phyloP scores from a whole-genome alignment of 331 rosid genomes.

The Ulmus americana region DNA sequence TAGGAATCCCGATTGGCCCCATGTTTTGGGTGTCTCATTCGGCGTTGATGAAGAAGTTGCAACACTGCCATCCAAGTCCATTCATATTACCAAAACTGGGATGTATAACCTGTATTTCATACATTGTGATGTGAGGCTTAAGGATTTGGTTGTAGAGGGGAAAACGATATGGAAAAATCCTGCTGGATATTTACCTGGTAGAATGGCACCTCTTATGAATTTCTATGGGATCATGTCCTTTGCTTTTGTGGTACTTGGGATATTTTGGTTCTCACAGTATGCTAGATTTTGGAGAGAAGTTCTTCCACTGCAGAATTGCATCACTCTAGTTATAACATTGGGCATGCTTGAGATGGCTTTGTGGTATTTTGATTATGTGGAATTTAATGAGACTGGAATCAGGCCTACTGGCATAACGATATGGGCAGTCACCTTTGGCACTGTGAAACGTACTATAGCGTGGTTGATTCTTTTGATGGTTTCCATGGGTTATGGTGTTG shows the following conservation, averaged over 20 bases:
- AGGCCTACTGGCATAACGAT: slow-evolving; percentile 89
- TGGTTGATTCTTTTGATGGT: slow-evolving; percentile 77
- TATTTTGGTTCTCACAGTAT: slow-evolving; percentile 93
- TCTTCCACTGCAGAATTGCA: slow-evolving; percentile 86
- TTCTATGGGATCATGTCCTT: slow-evolving; percentile 88
- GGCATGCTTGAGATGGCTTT: slow-evolving; percentile 98
- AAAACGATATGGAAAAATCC: slow-evolving; percentile 92
- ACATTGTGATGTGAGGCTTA: slow-evolving; percentile 76
- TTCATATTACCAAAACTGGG: slow-evolving; percentile 69
- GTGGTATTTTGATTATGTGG: slow-evolving; percentile 90
- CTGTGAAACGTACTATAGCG: slow-evolving; percentile 75
- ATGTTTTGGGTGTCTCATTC: slow-evolving; percentile 58
- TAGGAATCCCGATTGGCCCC: slow-evolving; percentile 74
- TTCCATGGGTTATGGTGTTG: slow-evolving; percentile 95
- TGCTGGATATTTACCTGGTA: slow-evolving; percentile 80
- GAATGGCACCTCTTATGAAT: slow-evolving; percentile 92
- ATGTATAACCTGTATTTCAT: slow-evolving; percentile 96
- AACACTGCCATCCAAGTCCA: slow-evolving; percentile 46
- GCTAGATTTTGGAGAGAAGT: slow-evolving; percentile 87
- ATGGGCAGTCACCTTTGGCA: slow-evolving; percentile 90
- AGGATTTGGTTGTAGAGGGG: slow-evolving; percentile 69
- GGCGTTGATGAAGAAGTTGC: slow-evolving; percentile 43
- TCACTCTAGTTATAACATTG: slow-evolving; percentile 76
- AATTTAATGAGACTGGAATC: slow-evolving; percentile 85
- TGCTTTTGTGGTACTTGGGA: slow-evolving; percentile 74